Evolutionary conservation across 225 moss, liverwort and hornwort species (phyloP).

Genomic region (Bryoerythrophyllum caledonicum): DNA sequence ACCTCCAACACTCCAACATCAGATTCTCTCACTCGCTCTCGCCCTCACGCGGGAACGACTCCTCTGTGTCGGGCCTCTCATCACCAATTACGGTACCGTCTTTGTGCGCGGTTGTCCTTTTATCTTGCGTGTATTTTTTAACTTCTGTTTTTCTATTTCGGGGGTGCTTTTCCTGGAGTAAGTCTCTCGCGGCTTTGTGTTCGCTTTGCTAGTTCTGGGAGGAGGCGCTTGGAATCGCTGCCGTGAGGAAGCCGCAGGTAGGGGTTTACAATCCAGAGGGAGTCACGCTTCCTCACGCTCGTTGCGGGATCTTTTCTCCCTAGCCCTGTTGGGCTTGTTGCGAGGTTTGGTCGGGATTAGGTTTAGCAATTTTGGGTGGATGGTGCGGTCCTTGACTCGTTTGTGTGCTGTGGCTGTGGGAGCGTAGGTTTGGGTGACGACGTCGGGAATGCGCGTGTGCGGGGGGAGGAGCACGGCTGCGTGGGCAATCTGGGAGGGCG

Average conservation of each 20-base stretch:
- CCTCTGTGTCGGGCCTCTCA: too few species aligned
- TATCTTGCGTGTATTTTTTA: neutral
- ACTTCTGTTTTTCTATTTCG: neutral
- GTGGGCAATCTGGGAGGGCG: slow-evolving; percentile 32
- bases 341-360: slow-evolving; percentile 8
- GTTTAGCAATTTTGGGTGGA: slow-evolving; percentile 4
- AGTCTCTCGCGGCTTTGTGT: neutral
- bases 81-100: neutral
- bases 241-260: slow-evolving; percentile 16
- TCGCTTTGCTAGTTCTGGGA: neutral
- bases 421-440: slow-evolving; percentile 20
- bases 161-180: neutral
- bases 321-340: neutral
- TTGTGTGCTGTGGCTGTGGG: slow-evolving; percentile 1
- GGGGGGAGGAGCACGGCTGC: neutral
- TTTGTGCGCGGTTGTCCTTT: neutral
- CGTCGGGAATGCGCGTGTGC: slow-evolving; percentile 18
- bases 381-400: neutral
- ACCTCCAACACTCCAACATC: neutral
- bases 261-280: neutral
- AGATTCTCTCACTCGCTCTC: neutral
- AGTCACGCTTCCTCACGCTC: neutral
- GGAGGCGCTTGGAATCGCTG: slow-evolving; percentile 23
- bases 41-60: too few species aligned
- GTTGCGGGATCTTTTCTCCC: neutral